These are phyloP conservation scores for Symbiodinium pilosum DNA, from an alignment of 73 alveolate species.

Conservation along the genomic window DNA sequence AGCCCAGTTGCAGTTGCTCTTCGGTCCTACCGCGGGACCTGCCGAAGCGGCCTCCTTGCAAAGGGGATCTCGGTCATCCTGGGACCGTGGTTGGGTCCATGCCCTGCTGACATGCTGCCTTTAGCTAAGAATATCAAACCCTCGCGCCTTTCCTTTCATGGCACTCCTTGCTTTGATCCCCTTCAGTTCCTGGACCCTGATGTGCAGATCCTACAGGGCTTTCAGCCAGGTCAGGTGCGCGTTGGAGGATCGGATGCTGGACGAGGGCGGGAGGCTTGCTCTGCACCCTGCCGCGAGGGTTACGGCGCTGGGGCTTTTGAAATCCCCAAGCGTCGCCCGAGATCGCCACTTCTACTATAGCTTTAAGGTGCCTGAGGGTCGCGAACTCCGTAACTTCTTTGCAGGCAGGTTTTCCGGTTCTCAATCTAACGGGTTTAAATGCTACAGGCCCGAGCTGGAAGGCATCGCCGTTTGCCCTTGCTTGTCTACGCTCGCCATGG, in stretches of 20 bases:
- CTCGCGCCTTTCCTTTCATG: background rate
- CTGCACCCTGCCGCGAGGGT: background rate
- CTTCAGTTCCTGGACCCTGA: background rate
- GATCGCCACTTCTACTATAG: background rate
- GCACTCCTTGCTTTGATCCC: background rate
- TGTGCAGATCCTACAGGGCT: too few relatives aligned
- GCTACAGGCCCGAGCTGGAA: background rate
- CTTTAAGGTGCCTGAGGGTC: background rate
- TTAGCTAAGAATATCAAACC: background rate
- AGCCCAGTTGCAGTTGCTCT: background rate
- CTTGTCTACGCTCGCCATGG: background rate
- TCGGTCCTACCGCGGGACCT: background rate
- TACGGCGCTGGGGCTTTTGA: background rate
- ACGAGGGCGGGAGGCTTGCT: background rate
- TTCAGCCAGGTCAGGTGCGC: background rate
- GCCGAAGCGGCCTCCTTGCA: too few relatives aligned
- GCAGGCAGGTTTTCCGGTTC: background rate
- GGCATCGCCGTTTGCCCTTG: background rate
- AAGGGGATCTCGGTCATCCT: background rate
- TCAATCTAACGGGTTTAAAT: background rate
- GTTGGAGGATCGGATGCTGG: background rate
- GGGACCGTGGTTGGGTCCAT: background rate
- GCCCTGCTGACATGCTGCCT: background rate
- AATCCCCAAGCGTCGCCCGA: background rate
- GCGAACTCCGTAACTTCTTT: background rate